Evolutionary conservation across 2,329 filamentous ascomycete species (phyloP), one percentile per base, ranked within the genome.

Genomic region (Dothistroma pini): DNA sequence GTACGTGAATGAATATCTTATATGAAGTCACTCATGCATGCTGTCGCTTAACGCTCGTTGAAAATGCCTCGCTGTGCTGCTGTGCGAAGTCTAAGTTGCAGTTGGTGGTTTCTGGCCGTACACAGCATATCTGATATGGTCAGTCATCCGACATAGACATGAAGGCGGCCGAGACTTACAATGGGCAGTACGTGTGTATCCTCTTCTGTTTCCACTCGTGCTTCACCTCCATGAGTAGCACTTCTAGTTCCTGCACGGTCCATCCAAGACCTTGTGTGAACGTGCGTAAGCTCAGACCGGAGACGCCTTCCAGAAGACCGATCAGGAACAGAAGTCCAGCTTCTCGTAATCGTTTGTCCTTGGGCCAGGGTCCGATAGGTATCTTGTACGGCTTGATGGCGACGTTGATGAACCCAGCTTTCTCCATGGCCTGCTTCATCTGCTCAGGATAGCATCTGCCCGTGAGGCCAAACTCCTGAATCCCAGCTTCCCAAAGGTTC

Each of bases 351-450:
- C 60, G 58, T 48, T 67, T 64, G 50, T 71, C 66, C 54, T 68
- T 68, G 8, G 70, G 66, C 70, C 69, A 71, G 5, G 64, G 63
- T 16, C 70, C 70, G 12, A 72, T 66, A 3, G 70, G 70, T 47
- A 75, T 67, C 51, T 71, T 72, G 59, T 69, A 68, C 11, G 66
- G 61, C 22, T 63, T 64, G 34, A 70, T 63, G 9, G 64, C 59
- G 9, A 75, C 69, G 38, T 74, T 72, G 31, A 70, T 58, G 64
- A 76, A 75, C 1, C 74, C 74, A 9, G 69, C 70, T 0, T 65
- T 69, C 59, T 67, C 66, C 66, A 75, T 69, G 63, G 73, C 73
- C 34, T 71, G 72, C 44, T 73, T 73, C 44, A 79, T 69, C n/a
- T 54, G 52, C 21, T 68, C 63, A 1, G 69, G 69, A 57, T 67